Base-by-base conservation (phyloP, 257 asterid genomes). In the Penstemon eatonii region DNA sequence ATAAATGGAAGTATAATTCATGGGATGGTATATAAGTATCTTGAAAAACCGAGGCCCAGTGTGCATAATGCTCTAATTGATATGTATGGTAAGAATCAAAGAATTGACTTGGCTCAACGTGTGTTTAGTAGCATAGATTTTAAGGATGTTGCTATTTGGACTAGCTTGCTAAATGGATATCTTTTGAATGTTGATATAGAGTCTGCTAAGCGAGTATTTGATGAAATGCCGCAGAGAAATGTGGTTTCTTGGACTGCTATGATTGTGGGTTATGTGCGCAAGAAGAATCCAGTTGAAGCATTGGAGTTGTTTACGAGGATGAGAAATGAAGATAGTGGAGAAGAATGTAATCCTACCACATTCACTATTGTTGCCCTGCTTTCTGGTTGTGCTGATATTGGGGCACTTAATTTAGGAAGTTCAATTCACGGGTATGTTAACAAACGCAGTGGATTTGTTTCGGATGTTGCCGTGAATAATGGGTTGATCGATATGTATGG, bases 301-400 rank as follows among this genome's bases (percentile, higher is more conserved):
- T 75, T 88, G 79, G 78, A 81, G 56, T 63, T 84, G 69, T 90
- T 84, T 62, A 66, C 55, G 49, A 75, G 65, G 74, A 88, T 88
- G 97, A 83, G 80, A 66, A 60, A 51, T 45, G 95, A 73, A 61
- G 85, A 89, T 64, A 61, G 5, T n/a, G 84, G 75, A 66, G 73
- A 73, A 55, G 62, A 78, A 8, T 71, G 82, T 54, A 36, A 10
- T 65, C 92, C 97, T 67, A 88, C 86, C 61, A 47, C 85, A 11
- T 76, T 84, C 60, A 90, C 97, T 0, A 64, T 86, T 18, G 96
- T 90, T 65, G 87, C 90, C 25, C 73, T 83, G 79, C 89, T 90
- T 72, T 88, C 97, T 44, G 97, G 87, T 66, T 88, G 92, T 84
- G 96, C 97, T 19, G 97, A 90, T 77, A 76, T 80, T 40, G 97